Base-by-base conservation (phyloP, 1,284 basidiomycete species). In the Ustilago tritici region DNA sequence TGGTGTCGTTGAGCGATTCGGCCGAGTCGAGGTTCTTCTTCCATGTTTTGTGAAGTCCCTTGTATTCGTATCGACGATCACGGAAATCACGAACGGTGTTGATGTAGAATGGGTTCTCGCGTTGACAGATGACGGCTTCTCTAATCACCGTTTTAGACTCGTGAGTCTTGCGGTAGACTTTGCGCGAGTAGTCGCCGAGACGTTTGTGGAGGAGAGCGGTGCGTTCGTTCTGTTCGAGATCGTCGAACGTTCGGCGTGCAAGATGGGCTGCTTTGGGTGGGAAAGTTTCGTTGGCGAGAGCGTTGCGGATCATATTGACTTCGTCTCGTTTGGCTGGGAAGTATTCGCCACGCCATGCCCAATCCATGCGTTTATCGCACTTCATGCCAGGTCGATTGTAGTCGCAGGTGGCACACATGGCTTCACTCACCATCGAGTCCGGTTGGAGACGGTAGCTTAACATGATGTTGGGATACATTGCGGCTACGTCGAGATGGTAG, bases 391-490 rank as follows among this genome's bases (percentile, higher is more conserved):
- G 95, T 6, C 95, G 91, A 84, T 99, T 99, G 87, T 93, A 99
- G 88, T 99, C 97, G 88, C 97, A 99, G 7, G 98, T 95, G 0
- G 97, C 97, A 85, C 97, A 99, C 52, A 92, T 93, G 9, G 95
- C 92, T 87, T 99, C 97, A 84, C 96, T 94, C 17, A 98, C 93
- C 87, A 99, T 93, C 1, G 97, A 97, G 87, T 99, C 97, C 2
- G 97, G 97, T 83, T 99, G 97, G 3, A 99, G 90, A 62, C 97
- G 93, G 87, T 99, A 99, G 35, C 95, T 98, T 89, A 99, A 92
- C 97, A 99, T 99, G 91, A 99, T 99, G 88, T 99, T 99, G 67
- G 97, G 97, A 85, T 99, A 99, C 97, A 99, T 99, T 79, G 97
- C 97, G 1, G 97, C 97, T 73, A 99, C 97, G 85, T 99, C 97